Conservation (phyloP, 257 asterid genomes). For the Striga asiatica region DNA sequence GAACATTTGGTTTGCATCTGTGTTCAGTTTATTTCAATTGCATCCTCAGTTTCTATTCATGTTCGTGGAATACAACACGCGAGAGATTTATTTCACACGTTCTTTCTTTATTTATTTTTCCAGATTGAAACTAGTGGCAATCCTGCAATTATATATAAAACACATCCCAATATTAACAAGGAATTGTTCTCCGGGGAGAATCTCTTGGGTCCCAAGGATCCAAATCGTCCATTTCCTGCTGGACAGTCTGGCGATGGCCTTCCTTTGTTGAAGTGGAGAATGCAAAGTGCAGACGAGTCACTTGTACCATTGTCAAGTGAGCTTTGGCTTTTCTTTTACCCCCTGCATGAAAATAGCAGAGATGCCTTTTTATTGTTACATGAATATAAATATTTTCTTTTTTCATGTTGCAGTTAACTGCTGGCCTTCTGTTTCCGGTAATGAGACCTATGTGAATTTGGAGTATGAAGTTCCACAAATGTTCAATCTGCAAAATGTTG, state of each 20-base stretch:
- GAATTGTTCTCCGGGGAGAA: constrained; percentile 66
- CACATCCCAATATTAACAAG: constrained; percentile 89
- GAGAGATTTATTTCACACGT: background rate
- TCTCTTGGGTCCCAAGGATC: constrained; percentile 76
- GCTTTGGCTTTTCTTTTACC: constrained; percentile 18
- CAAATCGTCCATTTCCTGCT: constrained; percentile 69
- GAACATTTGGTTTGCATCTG: constrained; percentile 8
- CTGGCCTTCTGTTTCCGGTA: constrained; percentile 96
- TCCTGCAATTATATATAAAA: constrained; percentile 67
- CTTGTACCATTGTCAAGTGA: constrained; percentile 82
- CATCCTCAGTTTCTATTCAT: constrained; percentile 2
- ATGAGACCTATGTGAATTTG: constrained; percentile 74
- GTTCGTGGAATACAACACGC: constrained; percentile 7
- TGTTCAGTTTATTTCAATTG: background rate
- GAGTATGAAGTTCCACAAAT: constrained; percentile 76
- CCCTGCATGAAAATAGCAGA: background rate
- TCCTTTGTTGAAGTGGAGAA: constrained; percentile 81
- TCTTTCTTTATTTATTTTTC: no score
- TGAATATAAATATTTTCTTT: background rate
- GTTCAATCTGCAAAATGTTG: constrained; percentile 80
- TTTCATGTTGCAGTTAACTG: constrained; percentile 55
- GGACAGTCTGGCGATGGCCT: constrained; percentile 71
- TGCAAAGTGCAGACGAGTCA: constrained; percentile 81
- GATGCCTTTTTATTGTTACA: constrained; percentile 4
- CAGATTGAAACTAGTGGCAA: constrained; percentile 86